Percentiles rank a stretch among this genome's conserved stretches.
phyloP scores from a whole-genome alignment of 1,284 basidiomycete species.

The Naganishia albida region DNA sequence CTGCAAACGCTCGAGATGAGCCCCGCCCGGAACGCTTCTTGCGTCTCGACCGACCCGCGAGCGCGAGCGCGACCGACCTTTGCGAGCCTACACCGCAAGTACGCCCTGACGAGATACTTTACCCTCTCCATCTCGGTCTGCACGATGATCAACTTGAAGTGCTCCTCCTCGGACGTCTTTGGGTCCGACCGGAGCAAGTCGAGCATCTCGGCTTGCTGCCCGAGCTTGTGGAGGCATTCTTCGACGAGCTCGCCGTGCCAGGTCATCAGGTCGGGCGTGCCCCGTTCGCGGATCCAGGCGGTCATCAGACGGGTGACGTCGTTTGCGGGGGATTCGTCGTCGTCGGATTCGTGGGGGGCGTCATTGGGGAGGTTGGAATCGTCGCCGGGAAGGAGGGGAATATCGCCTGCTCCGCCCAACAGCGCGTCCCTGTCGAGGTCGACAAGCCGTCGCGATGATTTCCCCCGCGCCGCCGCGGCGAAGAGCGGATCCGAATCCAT shows the following conservation, averaged over 20 bases:
- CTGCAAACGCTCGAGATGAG: conserved; percentile 53
- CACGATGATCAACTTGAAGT: conserved; percentile 83
- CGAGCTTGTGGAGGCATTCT: conserved; percentile 73
- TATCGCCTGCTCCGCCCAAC: conserved; percentile 6
- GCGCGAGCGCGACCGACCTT: conserved; percentile 62
- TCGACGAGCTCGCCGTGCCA: conserved; percentile 74
- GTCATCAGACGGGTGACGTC: conserved; percentile 60
- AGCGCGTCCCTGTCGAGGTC: not conserved
- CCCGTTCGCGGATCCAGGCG: conserved; percentile 83
- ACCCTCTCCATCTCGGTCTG: conserved; percentile 90
- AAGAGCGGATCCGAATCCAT: too few species aligned
- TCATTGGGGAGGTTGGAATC: not conserved
- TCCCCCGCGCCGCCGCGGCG: not conserved
- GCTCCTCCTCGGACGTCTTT: conserved; percentile 80
- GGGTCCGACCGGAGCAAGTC: conserved; percentile 68
- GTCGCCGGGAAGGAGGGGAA: not conserved
- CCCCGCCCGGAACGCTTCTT: not conserved
- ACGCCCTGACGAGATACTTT: conserved; percentile 83
- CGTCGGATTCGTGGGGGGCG: conserved; percentile 12
- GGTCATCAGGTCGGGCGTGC: conserved; percentile 74
- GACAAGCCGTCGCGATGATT: not conserved
- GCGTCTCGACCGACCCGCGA: too few species aligned
- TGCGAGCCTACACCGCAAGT: conserved; percentile 77
- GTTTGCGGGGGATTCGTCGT: conserved; percentile 34
- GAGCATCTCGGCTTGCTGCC: conserved; percentile 72